Percentiles rank a stretch among this genome's conserved stretches.
Conservation (phyloP, 306 rosid species). For the Dicorynia guianensis region DNA sequence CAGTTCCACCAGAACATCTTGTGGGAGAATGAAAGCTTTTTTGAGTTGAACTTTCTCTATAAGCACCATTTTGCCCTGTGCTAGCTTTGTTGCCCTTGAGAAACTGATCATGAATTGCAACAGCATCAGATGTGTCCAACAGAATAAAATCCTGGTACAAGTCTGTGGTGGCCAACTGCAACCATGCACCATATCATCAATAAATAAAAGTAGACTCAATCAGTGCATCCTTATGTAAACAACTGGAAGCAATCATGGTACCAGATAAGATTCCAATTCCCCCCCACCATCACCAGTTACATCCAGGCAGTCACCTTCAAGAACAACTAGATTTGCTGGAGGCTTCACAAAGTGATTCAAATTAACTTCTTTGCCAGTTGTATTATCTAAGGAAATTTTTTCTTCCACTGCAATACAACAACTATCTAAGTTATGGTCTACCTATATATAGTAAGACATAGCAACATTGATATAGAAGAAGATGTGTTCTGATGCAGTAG, state of each 20-base stretch:
- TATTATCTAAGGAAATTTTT: constrained; percentile 67
- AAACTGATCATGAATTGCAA: constrained; percentile 67
- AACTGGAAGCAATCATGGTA: constrained; percentile 53
- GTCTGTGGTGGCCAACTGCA: constrained; percentile 88
- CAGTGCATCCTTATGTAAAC: constrained; percentile 1
- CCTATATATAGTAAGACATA: constrained; percentile 31
- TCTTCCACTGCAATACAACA: constrained; percentile 73
- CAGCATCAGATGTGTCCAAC: constrained; percentile 81
- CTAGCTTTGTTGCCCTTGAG: constrained; percentile 54
- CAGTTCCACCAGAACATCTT: constrained; percentile 70
- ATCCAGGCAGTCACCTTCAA: constrained; percentile 97
- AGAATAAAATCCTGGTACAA: constrained; percentile 80
- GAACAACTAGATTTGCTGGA: constrained; percentile 92
- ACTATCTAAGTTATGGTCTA: constrained; percentile 28
- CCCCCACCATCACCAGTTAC: constrained; percentile 86
- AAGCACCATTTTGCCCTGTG: constrained; percentile 54
- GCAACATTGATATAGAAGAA: constrained; percentile 28
- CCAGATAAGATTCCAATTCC: constrained; percentile 94
- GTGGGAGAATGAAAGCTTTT: constrained; percentile 69
- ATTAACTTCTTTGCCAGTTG: constrained; percentile 57
- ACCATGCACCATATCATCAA: constrained; percentile 25
- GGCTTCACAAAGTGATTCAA: constrained; percentile 75
- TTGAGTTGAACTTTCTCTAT: constrained; percentile 57
- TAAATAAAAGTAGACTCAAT: constrained; percentile 11
- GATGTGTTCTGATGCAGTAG: constrained; percentile 16